phyloP scores from a whole-genome alignment of 1,284 basidiomycete genomes.

The Moesziomyces aphidis region DNA sequence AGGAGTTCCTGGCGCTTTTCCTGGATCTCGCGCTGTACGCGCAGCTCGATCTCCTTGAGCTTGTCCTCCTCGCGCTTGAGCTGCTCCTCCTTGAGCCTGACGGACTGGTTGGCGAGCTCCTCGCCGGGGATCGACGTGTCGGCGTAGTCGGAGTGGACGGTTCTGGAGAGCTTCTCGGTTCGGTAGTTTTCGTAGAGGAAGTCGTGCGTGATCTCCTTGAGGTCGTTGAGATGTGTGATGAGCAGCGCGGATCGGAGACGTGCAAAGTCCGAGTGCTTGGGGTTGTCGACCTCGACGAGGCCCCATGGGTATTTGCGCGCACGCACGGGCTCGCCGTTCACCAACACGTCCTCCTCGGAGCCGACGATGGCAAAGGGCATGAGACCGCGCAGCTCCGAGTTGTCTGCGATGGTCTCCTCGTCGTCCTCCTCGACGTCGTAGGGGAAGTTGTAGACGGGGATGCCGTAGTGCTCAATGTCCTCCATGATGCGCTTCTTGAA shows the following conservation, averaged over 20 bases:
- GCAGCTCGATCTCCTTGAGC: slow-evolving; percentile 97
- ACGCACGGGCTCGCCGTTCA: slow-evolving; percentile 89
- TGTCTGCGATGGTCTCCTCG: slow-evolving; percentile 98
- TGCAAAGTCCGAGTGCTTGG: slow-evolving; percentile 96
- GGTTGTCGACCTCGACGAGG: slow-evolving; percentile 97
- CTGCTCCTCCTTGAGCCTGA: slow-evolving; percentile 98
- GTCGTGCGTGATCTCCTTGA: slow-evolving; percentile 91
- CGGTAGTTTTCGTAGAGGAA: slow-evolving; percentile 90
- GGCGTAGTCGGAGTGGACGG: slow-evolving; percentile 80
- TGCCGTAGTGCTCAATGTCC: slow-evolving; percentile 98
- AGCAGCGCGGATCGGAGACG: slow-evolving; percentile 89
- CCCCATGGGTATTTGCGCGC: slow-evolving; percentile 98
- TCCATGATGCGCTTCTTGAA: slow-evolving; percentile 99
- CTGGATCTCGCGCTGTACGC: slow-evolving; percentile 97
- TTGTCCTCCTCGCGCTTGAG: slow-evolving; percentile 83
- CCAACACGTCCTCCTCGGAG: slow-evolving; percentile 94
- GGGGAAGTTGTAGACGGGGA: slow-evolving; percentile 99
- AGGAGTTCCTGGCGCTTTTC: slow-evolving; percentile 95
- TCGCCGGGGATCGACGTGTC: slow-evolving; percentile 73
- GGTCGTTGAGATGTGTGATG: slow-evolving; percentile 92
- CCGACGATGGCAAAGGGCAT: slow-evolving; percentile 95
- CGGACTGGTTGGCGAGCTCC: slow-evolving; percentile 94
- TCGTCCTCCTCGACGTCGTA: slow-evolving; percentile 98
- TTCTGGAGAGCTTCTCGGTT: slow-evolving; percentile 96
- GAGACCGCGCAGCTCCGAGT: slow-evolving; percentile 71